Conservation (phyloP, 2,329 filamentous ascomycete genomes). For the Zasmidium cellare region DNA sequence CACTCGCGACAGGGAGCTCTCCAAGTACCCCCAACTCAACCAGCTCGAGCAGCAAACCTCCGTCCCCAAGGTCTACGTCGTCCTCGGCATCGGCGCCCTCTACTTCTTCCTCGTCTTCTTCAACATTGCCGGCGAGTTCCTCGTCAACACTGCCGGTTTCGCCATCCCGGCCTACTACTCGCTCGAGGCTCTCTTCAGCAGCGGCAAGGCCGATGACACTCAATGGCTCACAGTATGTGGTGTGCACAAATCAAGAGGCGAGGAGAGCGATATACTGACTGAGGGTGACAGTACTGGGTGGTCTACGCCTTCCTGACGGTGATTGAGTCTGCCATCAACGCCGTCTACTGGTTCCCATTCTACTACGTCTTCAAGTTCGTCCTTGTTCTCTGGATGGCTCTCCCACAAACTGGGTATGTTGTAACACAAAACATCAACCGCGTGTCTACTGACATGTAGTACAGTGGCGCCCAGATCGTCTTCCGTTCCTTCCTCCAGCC, state of each 20-base stretch:
- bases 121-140: slow-evolving; percentile 84
- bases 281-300: slow-evolving; percentile 70
- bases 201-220: slow-evolving; percentile 73
- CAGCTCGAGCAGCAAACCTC: slow-evolving; percentile 83
- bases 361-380: slow-evolving; percentile 99
- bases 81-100: slow-evolving; percentile 72
- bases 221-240: slow-evolving; percentile 65
- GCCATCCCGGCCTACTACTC: slow-evolving; percentile 84
- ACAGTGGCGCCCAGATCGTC: slow-evolving; percentile 88
- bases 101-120: slow-evolving; percentile 93
- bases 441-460: slow-evolving; percentile 26
- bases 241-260: not conserved
- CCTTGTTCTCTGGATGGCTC: slow-evolving; percentile 94
- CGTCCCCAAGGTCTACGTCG: slow-evolving; percentile 81
- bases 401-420: slow-evolving; percentile 86
- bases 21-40: slow-evolving; percentile 79
- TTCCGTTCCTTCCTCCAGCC: slow-evolving; percentile 96
- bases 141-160: slow-evolving; percentile 85
- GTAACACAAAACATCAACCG: too few species aligned
- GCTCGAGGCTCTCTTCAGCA: slow-evolving; percentile 71
- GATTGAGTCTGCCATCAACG: slow-evolving; percentile 77
- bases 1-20: slow-evolving; percentile 59
- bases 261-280: slow-evolving; percentile 13
- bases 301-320: slow-evolving; percentile 81
- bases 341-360: slow-evolving; percentile 94